Evolutionary conservation across 805 yeast species (phyloP).

Genomic region (Nakazawaea laoshanensis): DNA sequence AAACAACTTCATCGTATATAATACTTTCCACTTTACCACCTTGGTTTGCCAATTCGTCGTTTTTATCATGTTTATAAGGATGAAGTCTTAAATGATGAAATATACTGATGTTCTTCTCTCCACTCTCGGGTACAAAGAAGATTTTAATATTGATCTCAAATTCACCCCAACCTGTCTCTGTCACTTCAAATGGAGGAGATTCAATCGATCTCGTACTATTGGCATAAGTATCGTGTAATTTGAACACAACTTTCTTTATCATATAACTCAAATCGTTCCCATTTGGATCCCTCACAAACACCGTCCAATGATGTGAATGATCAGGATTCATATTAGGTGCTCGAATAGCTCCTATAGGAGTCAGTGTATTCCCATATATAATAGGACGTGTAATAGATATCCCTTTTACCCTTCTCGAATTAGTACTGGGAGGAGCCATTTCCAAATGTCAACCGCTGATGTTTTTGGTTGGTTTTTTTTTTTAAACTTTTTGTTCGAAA

Average conservation of each 20-base stretch:
- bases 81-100: conserved; percentile 89
- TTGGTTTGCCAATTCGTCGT: conserved; percentile 16
- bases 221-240: conserved; percentile 89
- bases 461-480: no score
- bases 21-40: conserved; percentile 45
- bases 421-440: conserved; percentile 24
- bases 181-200: conserved; percentile 85
- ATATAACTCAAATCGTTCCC: conserved; percentile 75
- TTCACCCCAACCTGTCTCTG: conserved; percentile 99
- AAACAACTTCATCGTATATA: conserved; percentile 84
- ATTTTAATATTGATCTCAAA: conserved; percentile 87
- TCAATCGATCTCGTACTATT: conserved; percentile 83
- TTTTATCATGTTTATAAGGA: conserved; percentile 49
- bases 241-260: conserved; percentile 87
- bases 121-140: conserved; percentile 78
- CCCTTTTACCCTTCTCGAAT: conserved; percentile 30
- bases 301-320: conserved; percentile 95
- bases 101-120: conserved; percentile 77
- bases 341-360: conserved; percentile 45
- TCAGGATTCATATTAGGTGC: conserved; percentile 46
- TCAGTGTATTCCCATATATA: conserved; percentile 73
- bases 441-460: no score
- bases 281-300: conserved; percentile 75
- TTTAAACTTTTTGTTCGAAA: neutral
- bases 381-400: conserved; percentile 72